Evolutionary conservation across 208 protist species (phyloP).

Genomic region (Acanthamoeba royreba): DNA sequence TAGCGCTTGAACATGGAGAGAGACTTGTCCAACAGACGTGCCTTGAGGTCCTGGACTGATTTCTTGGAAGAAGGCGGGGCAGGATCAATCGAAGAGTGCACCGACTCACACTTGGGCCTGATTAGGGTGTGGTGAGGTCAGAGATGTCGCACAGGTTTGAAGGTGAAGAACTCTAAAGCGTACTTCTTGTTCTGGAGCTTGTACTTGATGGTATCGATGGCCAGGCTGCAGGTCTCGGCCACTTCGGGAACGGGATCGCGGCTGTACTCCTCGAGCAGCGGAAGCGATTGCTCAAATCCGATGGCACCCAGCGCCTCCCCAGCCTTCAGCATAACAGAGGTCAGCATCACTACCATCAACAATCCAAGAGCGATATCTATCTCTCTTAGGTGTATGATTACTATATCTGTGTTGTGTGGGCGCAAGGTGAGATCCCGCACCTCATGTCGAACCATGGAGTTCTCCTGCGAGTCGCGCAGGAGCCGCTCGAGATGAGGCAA

Average conservation of each 20-base stretch:
- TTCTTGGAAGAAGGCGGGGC: conserved; percentile 80
- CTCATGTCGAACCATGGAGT: conserved; percentile 92
- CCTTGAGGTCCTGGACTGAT: conserved; percentile 74
- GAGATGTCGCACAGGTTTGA: not conserved
- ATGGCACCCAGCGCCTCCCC: conserved; percentile 92
- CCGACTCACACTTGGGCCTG: not conserved
- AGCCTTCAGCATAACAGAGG: no score
- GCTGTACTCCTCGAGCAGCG: conserved; percentile 61
- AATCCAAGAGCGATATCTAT: no score
- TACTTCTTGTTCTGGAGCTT: not conserved
- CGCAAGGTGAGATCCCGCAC: no score
- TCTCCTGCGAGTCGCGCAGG: conserved; percentile 81
- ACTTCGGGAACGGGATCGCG: conserved; percentile 77
- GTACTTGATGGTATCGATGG: conserved; percentile 65
- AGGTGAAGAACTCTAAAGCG: no score
- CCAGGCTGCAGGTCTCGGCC: conserved; percentile 93
- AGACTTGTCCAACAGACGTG: conserved; percentile 68
- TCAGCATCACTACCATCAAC: no score
- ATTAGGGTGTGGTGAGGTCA: not conserved
- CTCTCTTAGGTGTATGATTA: no score
- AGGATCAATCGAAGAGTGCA: conserved; percentile 86
- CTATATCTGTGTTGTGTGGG: no score
- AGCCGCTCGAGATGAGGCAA: conserved; percentile 84
- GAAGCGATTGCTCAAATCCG: conserved; percentile 30
- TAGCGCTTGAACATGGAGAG: conserved; percentile 91